These are phyloP conservation scores for Hyaloperonospora brassicae DNA, from an alignment of 352 stramenopile species.

Conservation along the genomic window DNA sequence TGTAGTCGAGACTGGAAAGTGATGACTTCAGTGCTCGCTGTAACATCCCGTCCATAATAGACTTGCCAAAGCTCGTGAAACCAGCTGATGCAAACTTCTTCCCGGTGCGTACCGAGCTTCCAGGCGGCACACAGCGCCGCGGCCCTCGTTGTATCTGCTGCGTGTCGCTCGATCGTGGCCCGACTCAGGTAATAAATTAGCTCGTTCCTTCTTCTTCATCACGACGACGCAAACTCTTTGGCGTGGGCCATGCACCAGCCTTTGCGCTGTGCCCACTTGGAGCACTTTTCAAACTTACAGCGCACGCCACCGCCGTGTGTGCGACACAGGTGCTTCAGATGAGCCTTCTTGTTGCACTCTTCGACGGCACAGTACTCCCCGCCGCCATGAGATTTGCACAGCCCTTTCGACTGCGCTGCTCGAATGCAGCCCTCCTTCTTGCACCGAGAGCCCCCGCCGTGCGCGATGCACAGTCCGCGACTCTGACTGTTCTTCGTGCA, in stretches of 20 bases:
- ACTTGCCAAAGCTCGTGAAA: constrained; percentile 18
- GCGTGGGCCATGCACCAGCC: constrained; percentile 86
- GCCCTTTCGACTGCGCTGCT: constrained; percentile 75
- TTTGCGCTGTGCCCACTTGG: constrained; percentile 83
- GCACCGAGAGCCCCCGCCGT: constrained; percentile 74
- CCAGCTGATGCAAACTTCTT: constrained; percentile 11
- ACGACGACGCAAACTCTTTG: constrained; percentile 60
- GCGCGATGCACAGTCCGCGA: constrained; percentile 75
- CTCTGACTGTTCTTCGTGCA: constrained; percentile 86
- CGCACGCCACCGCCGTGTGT: constrained; percentile 81
- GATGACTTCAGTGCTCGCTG: constrained; percentile 12
- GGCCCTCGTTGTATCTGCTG: no score
- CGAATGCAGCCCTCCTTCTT: constrained; percentile 71
- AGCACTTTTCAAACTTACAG: constrained; percentile 72
- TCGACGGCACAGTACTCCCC: constrained; percentile 76
- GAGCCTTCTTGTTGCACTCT: constrained; percentile 80
- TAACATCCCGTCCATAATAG: constrained; percentile 25
- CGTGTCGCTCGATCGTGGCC: no score
- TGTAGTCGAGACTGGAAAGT: constrained; percentile 14
- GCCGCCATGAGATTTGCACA: constrained; percentile 81
- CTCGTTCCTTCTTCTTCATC: constrained; percentile 11
- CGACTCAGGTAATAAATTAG: constrained; percentile 8
- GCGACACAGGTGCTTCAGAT: constrained; percentile 77
- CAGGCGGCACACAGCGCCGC: not conserved
- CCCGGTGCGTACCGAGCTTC: not conserved